Base-by-base conservation (phyloP, 2,329 filamentous ascomycete genomes). In the Sporothrix phasma region DNA sequence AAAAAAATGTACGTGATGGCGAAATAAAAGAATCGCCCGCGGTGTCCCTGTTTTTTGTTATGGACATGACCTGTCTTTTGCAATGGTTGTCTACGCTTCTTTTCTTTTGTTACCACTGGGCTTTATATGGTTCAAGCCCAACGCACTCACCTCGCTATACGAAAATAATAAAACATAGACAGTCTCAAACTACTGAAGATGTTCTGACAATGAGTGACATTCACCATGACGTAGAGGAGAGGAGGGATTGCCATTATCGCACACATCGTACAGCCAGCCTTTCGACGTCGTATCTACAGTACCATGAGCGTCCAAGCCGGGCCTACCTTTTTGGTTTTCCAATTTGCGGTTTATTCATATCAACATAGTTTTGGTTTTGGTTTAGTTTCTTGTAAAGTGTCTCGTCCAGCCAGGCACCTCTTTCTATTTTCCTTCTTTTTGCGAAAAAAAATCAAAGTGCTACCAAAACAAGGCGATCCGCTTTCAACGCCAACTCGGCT, bases 61-160 rank as follows among this genome's bases (percentile, higher is more conserved):
- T 37, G 51, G 51, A 39, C 31, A 39, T 39, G 22, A 31, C 29
- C 11, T 11, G 15, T 53, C 22, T 39, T 22, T 56, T 15, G n/a
- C 31, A 11, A 10, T 22, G 37, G 51, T 24, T 37, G 22, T 24
- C n/a, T 39, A 22, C 17, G 31, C 34, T 56, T 10, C 19, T 10
- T 41, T 51, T 41, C 13, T 49, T n/a, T 61, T 47, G 56, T 34
- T 31, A 19, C 17, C 13, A 7, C 13, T 19, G 24, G 22, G 39
- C 31, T 43, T 43, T 7, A 26, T 26, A 26, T 43, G 37, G 54
- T 17, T 43, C 11, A 34, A 29, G 13, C 13, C 54, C 37, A 15
- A 41, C 31, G n/a, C 54, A 58, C 56, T 59, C 54, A 59, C 37
- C 54, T 59, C 54, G 54, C 54, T 58, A 26, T 58, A 58, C 39